phyloP scores from a whole-genome alignment of 257 asterid genomes.

The Scutellaria minor region DNA sequence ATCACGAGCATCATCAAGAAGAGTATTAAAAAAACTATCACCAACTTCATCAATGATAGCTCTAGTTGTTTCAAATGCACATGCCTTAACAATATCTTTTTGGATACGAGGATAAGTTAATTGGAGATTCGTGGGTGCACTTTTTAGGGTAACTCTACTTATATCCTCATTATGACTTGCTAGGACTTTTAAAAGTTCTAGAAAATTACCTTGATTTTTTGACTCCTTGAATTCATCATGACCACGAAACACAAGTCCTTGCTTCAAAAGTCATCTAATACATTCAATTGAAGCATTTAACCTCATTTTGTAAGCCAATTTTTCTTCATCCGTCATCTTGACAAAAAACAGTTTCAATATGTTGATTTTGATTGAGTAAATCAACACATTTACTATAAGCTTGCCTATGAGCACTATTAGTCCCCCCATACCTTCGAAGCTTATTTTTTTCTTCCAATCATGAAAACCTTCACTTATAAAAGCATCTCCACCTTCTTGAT shows the following conservation, averaged over 20 bases:
- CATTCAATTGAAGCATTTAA: too few relatives aligned
- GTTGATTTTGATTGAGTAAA: background rate
- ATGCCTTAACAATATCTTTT: slow-evolving; percentile 8
- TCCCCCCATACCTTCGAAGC: too few relatives aligned
- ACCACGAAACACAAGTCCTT: too few relatives aligned
- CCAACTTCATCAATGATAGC: too few relatives aligned
- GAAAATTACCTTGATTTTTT: background rate
- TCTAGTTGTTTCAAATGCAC: too few relatives aligned
- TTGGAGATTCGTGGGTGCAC: background rate
- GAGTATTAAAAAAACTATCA: too few relatives aligned
- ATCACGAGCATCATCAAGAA: too few relatives aligned
- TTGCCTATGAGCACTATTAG: too few relatives aligned
- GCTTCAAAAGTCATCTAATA: too few relatives aligned
- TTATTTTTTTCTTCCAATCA: too few relatives aligned
- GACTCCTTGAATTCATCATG: background rate
- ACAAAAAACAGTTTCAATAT: background rate
- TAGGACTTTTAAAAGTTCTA: background rate
- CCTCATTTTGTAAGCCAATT: background rate
- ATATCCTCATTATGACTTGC: background rate
- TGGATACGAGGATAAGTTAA: slow-evolving; percentile 3
- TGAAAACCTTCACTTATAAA: too few relatives aligned
- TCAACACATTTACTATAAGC: background rate
- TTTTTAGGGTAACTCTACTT: background rate
- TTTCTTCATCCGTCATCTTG: background rate
- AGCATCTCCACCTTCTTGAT: too few relatives aligned